These are phyloP conservation scores for Fusarium oxysporum DNA, from an alignment of 2,329 filamentous ascomycete species.

Conservation along the genomic window DNA sequence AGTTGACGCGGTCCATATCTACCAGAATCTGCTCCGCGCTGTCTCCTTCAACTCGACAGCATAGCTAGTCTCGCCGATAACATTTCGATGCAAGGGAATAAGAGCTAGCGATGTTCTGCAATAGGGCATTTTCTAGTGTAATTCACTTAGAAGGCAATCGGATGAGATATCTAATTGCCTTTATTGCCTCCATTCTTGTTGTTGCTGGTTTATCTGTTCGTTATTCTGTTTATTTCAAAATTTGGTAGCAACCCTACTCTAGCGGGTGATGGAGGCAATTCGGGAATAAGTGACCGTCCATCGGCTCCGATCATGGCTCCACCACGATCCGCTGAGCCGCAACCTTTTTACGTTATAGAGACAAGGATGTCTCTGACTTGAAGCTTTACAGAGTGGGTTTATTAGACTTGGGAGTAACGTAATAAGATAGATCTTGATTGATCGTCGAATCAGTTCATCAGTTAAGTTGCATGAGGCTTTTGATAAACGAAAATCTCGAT, in stretches of 20 bases:
- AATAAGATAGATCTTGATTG: slow-evolving; percentile 2
- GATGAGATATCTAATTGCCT: accelerated
- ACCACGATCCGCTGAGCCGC: slow-evolving; percentile 20
- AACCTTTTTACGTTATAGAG: slow-evolving; percentile 26
- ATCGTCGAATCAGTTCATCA: not conserved
- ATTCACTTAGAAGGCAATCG: not conserved
- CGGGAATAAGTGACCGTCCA: not conserved
- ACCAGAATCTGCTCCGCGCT: accelerated
- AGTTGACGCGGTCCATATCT: too few relatives aligned
- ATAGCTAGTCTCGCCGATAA: not conserved
- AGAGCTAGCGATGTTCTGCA: accelerated
- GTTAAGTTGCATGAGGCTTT: not conserved
- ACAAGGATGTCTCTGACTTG: slow-evolving; percentile 4
- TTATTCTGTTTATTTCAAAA: not conserved
- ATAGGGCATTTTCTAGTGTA: accelerated
- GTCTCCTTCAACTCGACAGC: accelerated
- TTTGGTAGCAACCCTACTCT: not conserved
- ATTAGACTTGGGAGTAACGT: slow-evolving; percentile 16
- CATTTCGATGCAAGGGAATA: accelerated
- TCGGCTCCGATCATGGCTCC: not conserved
- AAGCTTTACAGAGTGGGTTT: not conserved
- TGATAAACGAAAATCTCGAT: not conserved
- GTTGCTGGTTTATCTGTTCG: accelerated
- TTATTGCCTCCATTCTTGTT: too few relatives aligned
- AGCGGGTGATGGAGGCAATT: not conserved